These are phyloP conservation scores for Forsythia viridissima DNA, from an alignment of 257 asterid species.

Conservation along the genomic window DNA sequence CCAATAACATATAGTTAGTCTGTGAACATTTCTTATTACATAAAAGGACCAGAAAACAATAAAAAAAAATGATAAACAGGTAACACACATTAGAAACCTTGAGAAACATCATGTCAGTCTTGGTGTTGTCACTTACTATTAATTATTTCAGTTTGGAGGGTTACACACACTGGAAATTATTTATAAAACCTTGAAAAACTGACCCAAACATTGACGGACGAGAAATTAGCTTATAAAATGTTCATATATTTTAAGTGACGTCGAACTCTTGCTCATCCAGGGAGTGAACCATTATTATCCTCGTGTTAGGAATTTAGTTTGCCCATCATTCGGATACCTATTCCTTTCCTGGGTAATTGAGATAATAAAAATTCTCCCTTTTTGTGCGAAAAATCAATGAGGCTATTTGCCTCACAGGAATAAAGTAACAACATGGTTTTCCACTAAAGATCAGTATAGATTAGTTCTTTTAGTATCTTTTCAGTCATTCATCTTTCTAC, in stretches of 20 bases:
- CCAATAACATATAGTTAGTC: too few relatives aligned
- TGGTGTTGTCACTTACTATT: background rate
- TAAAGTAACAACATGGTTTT: background rate
- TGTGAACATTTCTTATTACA: too few relatives aligned
- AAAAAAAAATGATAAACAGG: background rate
- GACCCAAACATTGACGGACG: background rate
- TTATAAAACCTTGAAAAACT: background rate
- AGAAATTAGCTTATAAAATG: too few relatives aligned
- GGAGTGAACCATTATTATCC: background rate
- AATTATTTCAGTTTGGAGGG: background rate
- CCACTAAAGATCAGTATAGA: background rate
- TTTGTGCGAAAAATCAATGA: background rate
- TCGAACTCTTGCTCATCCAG: background rate
- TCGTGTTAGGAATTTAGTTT: too few relatives aligned
- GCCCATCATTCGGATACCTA: background rate
- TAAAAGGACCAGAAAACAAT: too few relatives aligned
- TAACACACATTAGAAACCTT: background rate
- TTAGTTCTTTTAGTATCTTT: background rate
- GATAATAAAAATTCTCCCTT: too few relatives aligned
- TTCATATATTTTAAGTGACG: too few relatives aligned
- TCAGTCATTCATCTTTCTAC: background rate
- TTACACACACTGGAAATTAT: background rate
- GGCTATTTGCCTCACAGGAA: background rate
- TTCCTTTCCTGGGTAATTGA: background rate
- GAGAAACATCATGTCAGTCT: background rate